Percentiles rank a stretch among this genome's conserved stretches.
Conservation (phyloP, 768 basidiomycete genomes). For the Mrakia blollopis region DNA sequence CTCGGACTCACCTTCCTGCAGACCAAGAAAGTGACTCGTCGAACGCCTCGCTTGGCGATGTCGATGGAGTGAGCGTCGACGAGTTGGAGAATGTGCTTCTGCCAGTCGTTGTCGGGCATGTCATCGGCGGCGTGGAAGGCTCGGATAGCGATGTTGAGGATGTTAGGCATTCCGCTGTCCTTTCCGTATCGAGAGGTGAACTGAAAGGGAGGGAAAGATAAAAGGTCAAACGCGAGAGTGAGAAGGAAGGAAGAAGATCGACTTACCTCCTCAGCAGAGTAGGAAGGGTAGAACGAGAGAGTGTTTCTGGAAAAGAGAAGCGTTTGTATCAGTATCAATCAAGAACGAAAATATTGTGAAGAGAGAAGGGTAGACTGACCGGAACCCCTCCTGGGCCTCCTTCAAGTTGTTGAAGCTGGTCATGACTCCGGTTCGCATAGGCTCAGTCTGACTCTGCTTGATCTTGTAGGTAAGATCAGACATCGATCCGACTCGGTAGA, state of each 20-base stretch:
- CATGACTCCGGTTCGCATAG: slow-evolving; percentile 82
- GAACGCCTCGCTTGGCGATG: slow-evolving; percentile 70
- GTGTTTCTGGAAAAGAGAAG: slow-evolving; percentile 1
- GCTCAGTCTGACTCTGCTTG: slow-evolving; percentile 73
- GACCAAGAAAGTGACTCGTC: slow-evolving; percentile 84
- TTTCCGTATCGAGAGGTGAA: slow-evolving; percentile 69
- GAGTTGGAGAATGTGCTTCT: slow-evolving; percentile 60
- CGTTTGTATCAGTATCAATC: neutral
- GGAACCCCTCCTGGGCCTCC: slow-evolving; percentile 34
- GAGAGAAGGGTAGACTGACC: neutral
- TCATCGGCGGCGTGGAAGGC: slow-evolving; percentile 78
- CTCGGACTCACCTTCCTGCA: slow-evolving; percentile 57
- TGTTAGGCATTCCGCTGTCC: slow-evolving; percentile 74
- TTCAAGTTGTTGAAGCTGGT: slow-evolving; percentile 75
- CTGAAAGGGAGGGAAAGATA: slow-evolving; percentile 61
- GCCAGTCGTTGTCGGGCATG: slow-evolving; percentile 69
- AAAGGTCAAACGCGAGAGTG: neutral
- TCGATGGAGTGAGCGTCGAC: slow-evolving; percentile 63
- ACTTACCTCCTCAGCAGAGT: slow-evolving; percentile 30
- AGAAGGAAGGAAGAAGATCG: neutral
- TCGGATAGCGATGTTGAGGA: slow-evolving; percentile 87
- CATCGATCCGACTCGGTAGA: slow-evolving; percentile 81
- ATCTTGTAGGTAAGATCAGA: slow-evolving; percentile 94
- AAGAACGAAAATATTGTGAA: neutral
- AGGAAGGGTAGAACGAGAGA: slow-evolving; percentile 29